Base-by-base conservation (phyloP, 305 asterid genomes). In the Solanum aculeatissimum region DNA sequence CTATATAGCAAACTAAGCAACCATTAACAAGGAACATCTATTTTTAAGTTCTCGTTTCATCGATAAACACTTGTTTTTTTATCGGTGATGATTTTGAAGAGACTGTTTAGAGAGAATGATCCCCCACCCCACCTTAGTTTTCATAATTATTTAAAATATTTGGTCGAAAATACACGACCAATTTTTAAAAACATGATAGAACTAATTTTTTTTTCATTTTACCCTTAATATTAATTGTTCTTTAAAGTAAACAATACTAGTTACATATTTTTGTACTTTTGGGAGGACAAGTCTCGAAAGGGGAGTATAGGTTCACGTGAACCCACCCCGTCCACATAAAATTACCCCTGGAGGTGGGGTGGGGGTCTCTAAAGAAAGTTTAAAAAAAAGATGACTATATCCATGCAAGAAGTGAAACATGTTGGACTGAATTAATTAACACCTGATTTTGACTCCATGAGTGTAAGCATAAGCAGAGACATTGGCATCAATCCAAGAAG, bases 381-480 rank as follows among this genome's bases (percentile, higher is more conserved):
- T 3, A 35, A 35, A 35, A 43, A 72, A 42, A 70, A 13, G 7
- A 14, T 7, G 40, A 72, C 14, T 43, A 21, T 71, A 0, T 71
- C 57, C 57, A 72, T 72, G 80, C 55, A 40, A 42, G 80, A 70
- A 71, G 32, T 12, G 80, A 71, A 71, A 21, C 57, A 72, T n/a
- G 19, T 70, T 42, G 13, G 25, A 35, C 8, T 32, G 1, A 78
- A 35, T 42, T 13, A 65, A 42, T 38, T 18, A 74, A 93, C 98
- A 93, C 98, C 94, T 94, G 94, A 96, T 92, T 40, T 94, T 88
- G 29, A 93, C 96, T 4, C 98, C 98, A 27, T 95, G 94, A 25
- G 91, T 66, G 69, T 89, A 87, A 27, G 91, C 88, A 63, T 94
- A 94, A 80, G 90, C 75, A 11, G 99, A 93, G 81, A 96, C 84